Evolutionary conservation across 2,329 filamentous ascomycete genomes (phyloP), one percentile per base, ranked within the genome.

Genomic region (Pseudopithomyces maydicus): DNA sequence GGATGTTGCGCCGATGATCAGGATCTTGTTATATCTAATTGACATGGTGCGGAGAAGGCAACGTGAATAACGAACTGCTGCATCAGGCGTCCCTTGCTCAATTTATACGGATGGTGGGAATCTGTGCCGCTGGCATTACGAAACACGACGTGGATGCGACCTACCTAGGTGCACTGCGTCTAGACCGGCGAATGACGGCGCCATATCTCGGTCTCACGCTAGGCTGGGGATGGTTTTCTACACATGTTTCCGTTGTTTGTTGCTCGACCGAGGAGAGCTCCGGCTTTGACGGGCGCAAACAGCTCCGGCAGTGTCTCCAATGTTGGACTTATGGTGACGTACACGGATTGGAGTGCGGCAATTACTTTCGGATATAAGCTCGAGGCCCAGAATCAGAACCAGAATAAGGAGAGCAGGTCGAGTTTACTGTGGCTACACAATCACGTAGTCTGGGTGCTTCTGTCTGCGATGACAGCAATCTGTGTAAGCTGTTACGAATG

Each of bases 1-100:
- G 15, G 76, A 79, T 14, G 80, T 83, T 36, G 82, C 83, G n/a
- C 84, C 83, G 10, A 85, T 73, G 26, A 85, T 69, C 8, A 85
- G 77, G 19, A 83, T 76, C 68, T 84, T 83, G 61, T 80, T 81
- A 74, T 84, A 84, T 36, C 70, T 70, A 56, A 81, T 74, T 58
- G 76, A 65, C 81, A 82, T 77, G 58, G 55, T 72, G 52, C 26
- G 39, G 50, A 32, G 26, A 19, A 33, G 22, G 4, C 19, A 3
- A 15, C 20, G 44, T 19, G 17, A 17, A 33, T n/a, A n/a, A n/a
- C 7, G 20, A 2, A 15, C 8, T n/a, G 4, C 29, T 36, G 12
- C 10, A 32, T 6, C 10, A 15, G 17, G 19, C 8, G 15, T 14
- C 6, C 2, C 6, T 6, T 15, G 14, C 3, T 41, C 36, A 11